A percentile compares a stretch with the other conserved stretches of the same genome.
These are phyloP conservation scores for Ceriops tagal DNA, from an alignment of 345 rosid genomes.

Conservation along the genomic window DNA sequence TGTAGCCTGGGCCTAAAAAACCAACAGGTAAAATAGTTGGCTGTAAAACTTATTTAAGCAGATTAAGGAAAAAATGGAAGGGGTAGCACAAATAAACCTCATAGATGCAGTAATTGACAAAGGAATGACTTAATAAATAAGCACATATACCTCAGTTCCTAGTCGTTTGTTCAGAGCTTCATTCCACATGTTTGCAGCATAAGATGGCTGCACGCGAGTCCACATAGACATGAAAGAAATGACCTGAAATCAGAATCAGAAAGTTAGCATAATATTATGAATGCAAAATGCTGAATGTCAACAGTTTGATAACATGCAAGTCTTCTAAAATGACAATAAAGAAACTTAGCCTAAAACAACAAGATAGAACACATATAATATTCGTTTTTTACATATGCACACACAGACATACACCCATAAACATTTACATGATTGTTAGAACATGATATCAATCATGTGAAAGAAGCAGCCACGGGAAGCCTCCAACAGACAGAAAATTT, in stretches of 20 bases:
- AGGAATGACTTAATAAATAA: not conserved
- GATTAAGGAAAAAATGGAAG: too few species aligned
- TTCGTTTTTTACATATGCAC: too few species aligned
- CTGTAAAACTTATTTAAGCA: too few species aligned
- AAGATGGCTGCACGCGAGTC: conserved; percentile 93
- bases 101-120: too few species aligned
- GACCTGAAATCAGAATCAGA: conserved; percentile 47
- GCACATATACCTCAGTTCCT: conserved; percentile 69
- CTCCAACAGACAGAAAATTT: too few species aligned
- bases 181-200: conserved; percentile 99
- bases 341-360: too few species aligned
- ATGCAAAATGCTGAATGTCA: not conserved
- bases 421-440: too few species aligned
- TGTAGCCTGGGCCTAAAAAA: not conserved
- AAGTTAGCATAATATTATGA: not conserved
- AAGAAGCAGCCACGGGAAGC: too few species aligned
- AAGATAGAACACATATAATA: too few species aligned
- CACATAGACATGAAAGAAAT: conserved; percentile 99
- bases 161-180: conserved; percentile 95
- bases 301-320: not conserved
- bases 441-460: too few species aligned
- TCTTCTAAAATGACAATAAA: not conserved
- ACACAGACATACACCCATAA: too few species aligned
- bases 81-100: too few species aligned
- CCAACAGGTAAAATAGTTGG: not conserved